phyloP scores from a whole-genome alignment of 345 rosid genomes.

The Eucalyptus melliodora region DNA sequence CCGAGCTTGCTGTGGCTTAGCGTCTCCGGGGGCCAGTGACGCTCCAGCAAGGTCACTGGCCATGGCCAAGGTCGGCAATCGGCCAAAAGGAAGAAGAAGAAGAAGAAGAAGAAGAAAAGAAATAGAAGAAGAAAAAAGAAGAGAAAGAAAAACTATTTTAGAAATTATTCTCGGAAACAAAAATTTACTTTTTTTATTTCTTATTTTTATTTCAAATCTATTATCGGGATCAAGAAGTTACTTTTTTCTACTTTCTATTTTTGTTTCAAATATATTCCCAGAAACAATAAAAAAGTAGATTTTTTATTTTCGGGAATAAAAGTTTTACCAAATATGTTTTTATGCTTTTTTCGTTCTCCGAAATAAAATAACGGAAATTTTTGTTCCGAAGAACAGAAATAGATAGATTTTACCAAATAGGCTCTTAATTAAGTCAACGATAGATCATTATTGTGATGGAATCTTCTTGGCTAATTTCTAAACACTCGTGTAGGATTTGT shows the following conservation, averaged over 20 bases:
- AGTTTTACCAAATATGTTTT: too few species aligned
- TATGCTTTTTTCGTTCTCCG: accelerated
- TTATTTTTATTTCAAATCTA: too few species aligned
- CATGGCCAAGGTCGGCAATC: accelerated
- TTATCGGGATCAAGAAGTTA: accelerated
- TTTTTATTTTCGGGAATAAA: accelerated
- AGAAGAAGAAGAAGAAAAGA: too few species aligned
- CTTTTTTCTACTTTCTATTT: accelerated
- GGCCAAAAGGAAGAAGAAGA: too few species aligned
- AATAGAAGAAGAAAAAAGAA: too few species aligned
- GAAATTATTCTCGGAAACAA: accelerated
- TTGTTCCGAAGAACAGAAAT: accelerated
- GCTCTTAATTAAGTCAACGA: neutral
- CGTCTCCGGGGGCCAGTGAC: accelerated
- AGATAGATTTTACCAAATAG: too few species aligned
- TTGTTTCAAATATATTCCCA: too few species aligned
- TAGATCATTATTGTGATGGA: too few species aligned
- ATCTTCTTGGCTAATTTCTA: neutral
- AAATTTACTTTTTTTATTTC: accelerated
- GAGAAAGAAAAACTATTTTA: too few species aligned
- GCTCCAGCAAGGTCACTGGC: accelerated
- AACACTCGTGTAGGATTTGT: neutral
- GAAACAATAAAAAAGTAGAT: too few species aligned
- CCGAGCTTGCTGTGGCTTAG: accelerated
- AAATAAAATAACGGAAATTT: accelerated